Percentiles rank a stretch among this genome's conserved stretches.
These are phyloP conservation scores for Phytophthora tentaculata DNA, from an alignment of 352 stramenopile species.

Conservation along the genomic window DNA sequence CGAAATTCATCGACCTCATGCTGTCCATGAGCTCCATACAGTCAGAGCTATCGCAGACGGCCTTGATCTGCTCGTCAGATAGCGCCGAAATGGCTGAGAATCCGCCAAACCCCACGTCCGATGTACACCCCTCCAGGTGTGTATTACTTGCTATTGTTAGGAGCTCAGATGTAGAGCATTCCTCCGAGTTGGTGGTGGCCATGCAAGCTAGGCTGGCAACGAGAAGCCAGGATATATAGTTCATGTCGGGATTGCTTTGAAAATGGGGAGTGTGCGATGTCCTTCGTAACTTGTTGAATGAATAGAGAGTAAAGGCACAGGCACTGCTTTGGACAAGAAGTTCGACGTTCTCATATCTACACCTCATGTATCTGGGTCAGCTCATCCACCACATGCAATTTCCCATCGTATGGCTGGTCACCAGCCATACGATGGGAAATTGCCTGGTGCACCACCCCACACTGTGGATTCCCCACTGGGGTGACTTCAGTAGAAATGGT, in stretches of 20 bases:
- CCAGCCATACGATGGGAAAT: too few species aligned
- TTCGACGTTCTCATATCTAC: not conserved
- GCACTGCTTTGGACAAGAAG: not conserved
- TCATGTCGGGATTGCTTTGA: slow-evolving; percentile 5
- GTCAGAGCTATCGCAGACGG: slow-evolving; percentile 20
- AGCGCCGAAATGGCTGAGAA: slow-evolving; percentile 17
- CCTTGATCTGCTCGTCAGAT: slow-evolving; percentile 27
- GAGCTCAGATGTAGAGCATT: slow-evolving; percentile 20
- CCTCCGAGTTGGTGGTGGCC: not conserved
- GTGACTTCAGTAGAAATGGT: slow-evolving; percentile 12
- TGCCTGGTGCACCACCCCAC: too few species aligned
- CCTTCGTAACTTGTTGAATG: slow-evolving; percentile 3
- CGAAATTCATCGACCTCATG: slow-evolving; percentile 27
- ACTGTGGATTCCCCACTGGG: too few species aligned
- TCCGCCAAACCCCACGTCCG: slow-evolving; percentile 20
- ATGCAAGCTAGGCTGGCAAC: not conserved
- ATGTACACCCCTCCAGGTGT: slow-evolving; percentile 24
- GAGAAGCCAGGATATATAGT: not conserved
- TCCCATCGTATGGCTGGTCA: slow-evolving; percentile 21
- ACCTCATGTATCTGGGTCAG: not conserved
- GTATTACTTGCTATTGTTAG: slow-evolving; percentile 18
- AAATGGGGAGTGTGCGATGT: not conserved
- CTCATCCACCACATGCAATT: slow-evolving; percentile 1
- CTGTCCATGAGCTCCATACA: slow-evolving; percentile 32
- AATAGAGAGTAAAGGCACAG: slow-evolving; percentile 8